Evolutionary conservation across 208 protist species (phyloP).

Genomic region (Vickermania spadyakhi): DNA sequence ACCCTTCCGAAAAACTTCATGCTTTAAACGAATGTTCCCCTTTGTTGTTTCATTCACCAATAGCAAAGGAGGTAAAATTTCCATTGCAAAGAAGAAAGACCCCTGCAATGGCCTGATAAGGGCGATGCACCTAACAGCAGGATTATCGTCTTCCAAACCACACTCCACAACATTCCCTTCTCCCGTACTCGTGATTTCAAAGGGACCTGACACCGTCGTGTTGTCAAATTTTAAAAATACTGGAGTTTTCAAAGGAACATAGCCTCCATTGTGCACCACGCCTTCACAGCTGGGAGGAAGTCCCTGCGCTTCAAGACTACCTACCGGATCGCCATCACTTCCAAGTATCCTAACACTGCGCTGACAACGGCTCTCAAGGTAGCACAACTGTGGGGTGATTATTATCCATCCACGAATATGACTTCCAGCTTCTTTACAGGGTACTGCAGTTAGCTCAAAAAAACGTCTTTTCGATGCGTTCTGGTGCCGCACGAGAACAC

Average conservation of each 20-base stretch:
- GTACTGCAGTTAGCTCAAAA: neutral
- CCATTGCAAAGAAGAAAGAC: neutral
- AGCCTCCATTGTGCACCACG: neutral
- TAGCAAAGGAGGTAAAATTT: neutral
- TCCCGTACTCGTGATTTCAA: neutral
- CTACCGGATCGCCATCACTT: neutral
- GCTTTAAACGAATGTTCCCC: neutral
- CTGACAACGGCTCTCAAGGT: neutral
- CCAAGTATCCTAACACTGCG: neutral
- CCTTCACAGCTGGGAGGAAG: neutral
- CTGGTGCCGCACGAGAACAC: neutral
- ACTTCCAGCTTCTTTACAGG: neutral
- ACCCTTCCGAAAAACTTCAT: neutral
- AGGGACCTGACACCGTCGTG: neutral
- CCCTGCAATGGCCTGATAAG: neutral
- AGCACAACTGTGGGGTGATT: neutral
- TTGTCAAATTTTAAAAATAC: neutral
- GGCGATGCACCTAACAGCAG: neutral
- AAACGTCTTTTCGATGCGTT: neutral
- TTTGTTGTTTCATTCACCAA: neutral
- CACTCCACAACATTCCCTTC: neutral
- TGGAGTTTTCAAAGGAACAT: neutral
- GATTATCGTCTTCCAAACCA: neutral
- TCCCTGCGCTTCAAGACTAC: neutral
- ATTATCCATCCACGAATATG: neutral